Evolutionary conservation across 257 asterid species (phyloP).

Genomic region (Lycium ferocissimum): DNA sequence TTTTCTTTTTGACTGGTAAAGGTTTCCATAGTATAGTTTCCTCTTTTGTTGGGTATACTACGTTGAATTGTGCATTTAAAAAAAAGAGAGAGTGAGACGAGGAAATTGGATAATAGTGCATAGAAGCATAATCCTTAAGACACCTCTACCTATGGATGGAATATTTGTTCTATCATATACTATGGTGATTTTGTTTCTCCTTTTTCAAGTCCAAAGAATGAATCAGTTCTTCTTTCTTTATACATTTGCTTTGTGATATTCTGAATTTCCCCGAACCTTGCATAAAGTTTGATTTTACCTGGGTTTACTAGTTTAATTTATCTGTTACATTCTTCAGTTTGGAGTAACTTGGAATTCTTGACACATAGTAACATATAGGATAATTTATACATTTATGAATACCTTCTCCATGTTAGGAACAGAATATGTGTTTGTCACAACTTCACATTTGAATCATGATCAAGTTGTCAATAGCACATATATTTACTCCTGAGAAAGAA

Average conservation of each 20-base stretch:
- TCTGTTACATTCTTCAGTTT: background rate
- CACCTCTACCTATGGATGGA: background rate
- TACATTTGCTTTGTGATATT: background rate
- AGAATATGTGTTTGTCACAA: background rate
- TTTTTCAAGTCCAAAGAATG: background rate
- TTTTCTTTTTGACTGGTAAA: background rate
- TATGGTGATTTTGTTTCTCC: background rate
- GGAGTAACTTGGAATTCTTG: background rate
- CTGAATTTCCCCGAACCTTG: background rate
- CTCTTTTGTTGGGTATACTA: background rate
- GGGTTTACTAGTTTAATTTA: background rate
- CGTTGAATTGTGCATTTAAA: background rate
- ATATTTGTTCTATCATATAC: background rate
- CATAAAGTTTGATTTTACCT: background rate
- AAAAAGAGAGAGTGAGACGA: background rate
- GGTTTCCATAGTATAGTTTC: background rate
- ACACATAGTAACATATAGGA: background rate
- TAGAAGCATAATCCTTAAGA: background rate
- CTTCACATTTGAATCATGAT: background rate
- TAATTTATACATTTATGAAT: too few relatives aligned
- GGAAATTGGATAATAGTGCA: background rate
- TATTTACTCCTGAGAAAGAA: conserved; percentile 7
- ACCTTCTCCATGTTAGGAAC: background rate
- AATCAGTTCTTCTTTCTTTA: background rate
- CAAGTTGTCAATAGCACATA: background rate